These are phyloP conservation scores for Pyrus betulifolia DNA, from an alignment of 306 rosid genomes.

Conservation along the genomic window DNA sequence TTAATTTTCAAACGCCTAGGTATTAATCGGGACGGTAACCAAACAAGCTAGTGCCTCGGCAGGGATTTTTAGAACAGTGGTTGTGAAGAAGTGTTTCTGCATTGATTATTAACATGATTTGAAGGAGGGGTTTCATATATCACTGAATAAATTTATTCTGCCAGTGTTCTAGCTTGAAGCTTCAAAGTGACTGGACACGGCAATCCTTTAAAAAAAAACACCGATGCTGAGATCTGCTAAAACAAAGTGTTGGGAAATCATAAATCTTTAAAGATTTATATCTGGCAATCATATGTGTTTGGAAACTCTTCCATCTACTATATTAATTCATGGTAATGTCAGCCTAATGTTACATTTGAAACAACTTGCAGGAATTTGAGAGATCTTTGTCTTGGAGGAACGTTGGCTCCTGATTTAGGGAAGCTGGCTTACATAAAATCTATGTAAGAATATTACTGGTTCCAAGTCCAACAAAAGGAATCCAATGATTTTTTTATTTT, in stretches of 20 bases:
- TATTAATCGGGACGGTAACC: too few species aligned
- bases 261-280: neutral
- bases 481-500: neutral
- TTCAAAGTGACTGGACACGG: neutral
- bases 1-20: too few species aligned
- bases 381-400: conserved; percentile 57
- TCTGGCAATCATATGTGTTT: neutral
- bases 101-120: neutral
- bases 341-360: conserved; percentile 5
- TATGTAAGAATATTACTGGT: conserved; percentile 34
- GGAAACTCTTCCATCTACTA: neutral
- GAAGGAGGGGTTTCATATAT: neutral
- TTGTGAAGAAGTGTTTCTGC: neutral
- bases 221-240: too few species aligned
- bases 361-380: conserved; percentile 48
- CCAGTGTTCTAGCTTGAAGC: neutral
- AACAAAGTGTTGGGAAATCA: too few species aligned
- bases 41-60: too few species aligned
- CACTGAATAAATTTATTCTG: neutral
- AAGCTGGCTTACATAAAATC: conserved; percentile 47
- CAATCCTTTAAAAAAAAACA: too few species aligned
- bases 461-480: neutral
- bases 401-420: conserved; percentile 56
- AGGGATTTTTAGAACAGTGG: too few species aligned
- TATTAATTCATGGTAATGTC: neutral